Evolutionary conservation across 768 basidiomycete genomes (phyloP).

Genomic region (Boletus bicolor): DNA sequence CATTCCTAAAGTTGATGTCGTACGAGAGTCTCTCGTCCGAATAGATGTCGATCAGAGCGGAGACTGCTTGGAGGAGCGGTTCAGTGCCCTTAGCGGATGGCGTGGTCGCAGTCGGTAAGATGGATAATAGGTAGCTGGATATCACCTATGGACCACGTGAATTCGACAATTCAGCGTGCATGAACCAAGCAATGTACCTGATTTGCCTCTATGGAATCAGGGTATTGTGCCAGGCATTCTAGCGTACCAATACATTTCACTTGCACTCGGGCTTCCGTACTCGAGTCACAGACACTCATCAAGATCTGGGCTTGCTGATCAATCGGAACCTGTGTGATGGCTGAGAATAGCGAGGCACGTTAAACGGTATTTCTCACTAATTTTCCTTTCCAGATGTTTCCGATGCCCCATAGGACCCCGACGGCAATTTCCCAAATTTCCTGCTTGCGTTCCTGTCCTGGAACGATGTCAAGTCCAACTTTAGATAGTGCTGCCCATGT

Average conservation of each 20-base stretch:
- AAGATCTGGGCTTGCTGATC: constrained; percentile 62
- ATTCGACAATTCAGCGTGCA: background rate
- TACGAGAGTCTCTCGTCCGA: constrained; percentile 81
- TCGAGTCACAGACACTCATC: constrained; percentile 60
- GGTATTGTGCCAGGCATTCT: constrained; percentile 75
- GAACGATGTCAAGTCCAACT: constrained; percentile 56
- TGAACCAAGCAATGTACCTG: constrained; percentile 30
- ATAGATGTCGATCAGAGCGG: constrained; percentile 89
- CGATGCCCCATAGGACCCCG: constrained; percentile 88
- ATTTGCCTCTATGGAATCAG: constrained; percentile 57
- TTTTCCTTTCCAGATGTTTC: constrained; percentile 65
- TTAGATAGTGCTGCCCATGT: constrained; percentile 61
- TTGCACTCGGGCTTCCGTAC: constrained; percentile 51
- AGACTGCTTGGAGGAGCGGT: constrained; percentile 70
- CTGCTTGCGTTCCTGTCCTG: constrained; percentile 64
- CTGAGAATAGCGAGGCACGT: constrained; percentile 7
- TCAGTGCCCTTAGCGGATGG: constrained; percentile 54
- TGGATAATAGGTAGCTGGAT: constrained; percentile 60
- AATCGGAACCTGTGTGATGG: constrained; percentile 44
- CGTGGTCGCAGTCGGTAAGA: constrained; percentile 45
- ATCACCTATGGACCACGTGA: constrained; percentile 46
- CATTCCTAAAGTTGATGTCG: constrained; percentile 76
- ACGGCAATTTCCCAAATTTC: constrained; percentile 79
- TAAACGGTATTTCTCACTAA: constrained; percentile 43
- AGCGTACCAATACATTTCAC: constrained; percentile 86